Base-by-base conservation (phyloP, 2,329 filamentous ascomycete species). In the Colletotrichum liaoningense region DNA sequence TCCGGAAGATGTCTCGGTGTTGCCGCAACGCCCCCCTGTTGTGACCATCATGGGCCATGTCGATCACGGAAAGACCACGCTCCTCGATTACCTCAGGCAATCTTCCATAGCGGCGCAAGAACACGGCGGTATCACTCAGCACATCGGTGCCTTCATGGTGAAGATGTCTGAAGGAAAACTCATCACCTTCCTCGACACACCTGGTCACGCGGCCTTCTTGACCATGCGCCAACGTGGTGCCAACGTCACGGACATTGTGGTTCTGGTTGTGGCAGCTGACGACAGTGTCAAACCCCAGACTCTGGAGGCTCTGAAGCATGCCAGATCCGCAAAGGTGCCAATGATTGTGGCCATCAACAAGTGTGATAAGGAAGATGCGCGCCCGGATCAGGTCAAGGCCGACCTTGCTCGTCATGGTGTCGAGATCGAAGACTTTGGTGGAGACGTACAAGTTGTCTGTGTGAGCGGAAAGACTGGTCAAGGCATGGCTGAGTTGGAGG, bases 41-140 rank as follows among this genome's bases (percentile, higher is more conserved):
- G 95, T 99, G 52, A 98, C 97, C 0, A 99, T 99, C 79, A 99
- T 99, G 97, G 97, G 97, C 2, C 97, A 99, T 76, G 97, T 99
- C 78, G 97, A 99, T 81, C 97, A 99, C 81, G 97, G 97, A 67
- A 99, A 99, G 86, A 99, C 97, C 0, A 99, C 97, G 0, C 92
- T 99, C 55, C 87, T 99, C 11, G 97, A 99, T 81, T 98, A 93
- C 84, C 87, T 99, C 57, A 93, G 97, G 49, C 97, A 98, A 78
- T 97, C 95, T 1, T 98, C 95, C 7, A 91, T 99, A 56, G 97
- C 93, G 55, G 95, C 95, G 6, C 91, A 93, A 67, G 97, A 99
- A 81, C 95, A 98, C 80, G 97, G 97, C 75, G 97, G 97, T 46
- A 99, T 99, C 80, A 99, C 97, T 0, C 97, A 99, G 82, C 97